Evolutionary conservation across 1,139 yeast genomes (phyloP), one percentile per base, ranked within the genome.

Genomic region (Yamadazyma triangularis): DNA sequence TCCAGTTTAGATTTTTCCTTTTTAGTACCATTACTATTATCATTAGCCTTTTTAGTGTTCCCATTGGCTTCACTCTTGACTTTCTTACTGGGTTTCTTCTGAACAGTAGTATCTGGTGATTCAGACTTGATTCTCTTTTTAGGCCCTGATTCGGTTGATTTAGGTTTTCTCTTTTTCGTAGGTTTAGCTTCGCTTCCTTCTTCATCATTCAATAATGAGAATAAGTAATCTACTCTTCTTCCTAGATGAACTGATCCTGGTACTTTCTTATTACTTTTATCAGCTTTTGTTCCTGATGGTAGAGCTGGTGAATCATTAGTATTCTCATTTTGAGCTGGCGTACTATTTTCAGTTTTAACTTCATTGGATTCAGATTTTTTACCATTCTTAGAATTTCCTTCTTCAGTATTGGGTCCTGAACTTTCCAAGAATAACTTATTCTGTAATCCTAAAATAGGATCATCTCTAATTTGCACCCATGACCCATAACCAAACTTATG

Each of bases 221-320:
- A 72, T 45, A 91, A 68, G 47, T 89, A 91, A 53, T 93, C 98
- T 2, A 86, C 82, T 49, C 99, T 76, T 56, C 99, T 77, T n/a
- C 88, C 89, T 31, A 93, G 65, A 58, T 91, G 99, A 8, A 91
- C 93, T 2, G 96, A 75, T 5, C 94, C 95, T 1, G 99, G 99
- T 8, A 82, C 84, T 46, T 80, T 82, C 39, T 81, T 79, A 20
- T 64, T 48, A 44, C 56, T 45, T 52, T 64, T 28, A 47, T 60
- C 29, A 7, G 11, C n/a, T 21, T 21, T 11, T 21, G 23, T 21
- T 10, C n/a, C 23, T 5, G 11, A 8, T 10, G 8, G 6, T 5
- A 11, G 6, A 8, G 8, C n/a, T 59, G 71, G 50, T 58, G 64
- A 45, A 51, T 58, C 67, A 44, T 39, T 53, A 18, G 20, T 18